Percentiles rank a stretch among this genome's conserved stretches.
Evolutionary conservation across 768 basidiomycete genomes (phyloP).

Genomic region (Pisolithus tinctorius): DNA sequence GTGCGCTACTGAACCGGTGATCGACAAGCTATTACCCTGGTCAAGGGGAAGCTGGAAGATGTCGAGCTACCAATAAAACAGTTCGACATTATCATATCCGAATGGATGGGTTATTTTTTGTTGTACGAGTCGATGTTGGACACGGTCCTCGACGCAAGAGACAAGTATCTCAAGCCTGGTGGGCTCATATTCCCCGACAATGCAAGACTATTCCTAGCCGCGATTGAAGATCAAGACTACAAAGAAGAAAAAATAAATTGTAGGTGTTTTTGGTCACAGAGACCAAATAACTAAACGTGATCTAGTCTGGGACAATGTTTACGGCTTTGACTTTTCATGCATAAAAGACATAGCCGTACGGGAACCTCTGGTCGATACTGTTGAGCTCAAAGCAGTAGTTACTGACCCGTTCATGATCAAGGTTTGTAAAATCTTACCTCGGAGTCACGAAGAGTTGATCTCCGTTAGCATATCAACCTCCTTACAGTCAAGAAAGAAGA

Average conservation of each 20-base stretch:
- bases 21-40: slow-evolving; percentile 76
- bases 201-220: slow-evolving; percentile 87
- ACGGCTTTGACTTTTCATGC: slow-evolving; percentile 98
- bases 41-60: slow-evolving; percentile 98
- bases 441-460: slow-evolving; percentile 3
- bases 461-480: slow-evolving; percentile 76
- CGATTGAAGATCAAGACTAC: slow-evolving; percentile 99
- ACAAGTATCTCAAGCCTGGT: slow-evolving; percentile 88
- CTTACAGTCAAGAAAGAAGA: slow-evolving; percentile 93
- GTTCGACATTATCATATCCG: slow-evolving; percentile 98
- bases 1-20: slow-evolving; percentile 1
- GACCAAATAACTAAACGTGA: slow-evolving; percentile 1
- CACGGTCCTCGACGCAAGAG: slow-evolving; percentile 92
- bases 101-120: slow-evolving; percentile 99
- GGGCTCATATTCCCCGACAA: slow-evolving; percentile 96
- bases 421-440: slow-evolving; percentile 33
- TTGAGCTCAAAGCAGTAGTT: slow-evolving; percentile 92
- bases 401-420: slow-evolving; percentile 89
- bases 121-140: slow-evolving; percentile 99
- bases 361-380: slow-evolving; percentile 98
- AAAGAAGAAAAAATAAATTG: slow-evolving; percentile 99
- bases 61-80: slow-evolving; percentile 78
- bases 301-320: slow-evolving; percentile 98
- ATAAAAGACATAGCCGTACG: slow-evolving; percentile 97
- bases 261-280: slow-evolving; percentile 22